Conservation (phyloP, 768 basidiomycete genomes). For the Leccinum subtestaceum region DNA sequence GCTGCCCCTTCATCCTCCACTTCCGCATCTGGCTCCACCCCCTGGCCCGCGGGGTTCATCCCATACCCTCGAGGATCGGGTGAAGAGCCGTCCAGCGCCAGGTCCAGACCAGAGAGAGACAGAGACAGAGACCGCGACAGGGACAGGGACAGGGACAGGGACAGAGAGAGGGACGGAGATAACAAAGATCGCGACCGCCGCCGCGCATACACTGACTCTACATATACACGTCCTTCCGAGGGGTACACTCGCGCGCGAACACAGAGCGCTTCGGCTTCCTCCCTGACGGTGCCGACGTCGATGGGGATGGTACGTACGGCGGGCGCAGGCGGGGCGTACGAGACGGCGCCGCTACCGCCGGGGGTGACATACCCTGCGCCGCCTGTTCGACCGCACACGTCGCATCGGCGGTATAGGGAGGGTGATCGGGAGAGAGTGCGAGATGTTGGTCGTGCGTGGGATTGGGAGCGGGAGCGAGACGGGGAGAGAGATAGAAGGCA, state of each 20-base stretch:
- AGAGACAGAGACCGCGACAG: neutral
- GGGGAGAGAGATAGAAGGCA: neutral
- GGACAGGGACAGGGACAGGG: neutral
- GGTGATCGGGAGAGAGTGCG: neutral
- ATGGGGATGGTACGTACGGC: neutral
- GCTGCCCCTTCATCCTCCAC: neutral
- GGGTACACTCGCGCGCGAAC: constrained; percentile 10
- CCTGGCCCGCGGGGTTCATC: constrained; percentile 23
- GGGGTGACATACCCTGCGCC: constrained; percentile 29
- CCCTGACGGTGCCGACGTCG: neutral
- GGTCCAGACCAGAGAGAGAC: neutral
- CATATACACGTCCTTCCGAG: neutral
- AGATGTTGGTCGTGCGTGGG: neutral
- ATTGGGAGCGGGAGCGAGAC: neutral
- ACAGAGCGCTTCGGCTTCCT: constrained; percentile 13
- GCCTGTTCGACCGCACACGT: constrained; percentile 24
- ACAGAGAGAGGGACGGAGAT: neutral
- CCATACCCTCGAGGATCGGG: constrained; percentile 6
- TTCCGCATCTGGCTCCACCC: neutral
- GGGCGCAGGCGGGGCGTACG: constrained; percentile 12
- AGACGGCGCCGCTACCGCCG: constrained; percentile 25
- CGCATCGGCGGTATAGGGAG: constrained; percentile 17
- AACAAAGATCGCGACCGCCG: constrained; percentile 2
- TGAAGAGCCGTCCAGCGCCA: neutral
- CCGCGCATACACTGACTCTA: neutral